phyloP scores from a whole-genome alignment of 2,329 filamentous ascomycete genomes.

The Neonectria sp. region DNA sequence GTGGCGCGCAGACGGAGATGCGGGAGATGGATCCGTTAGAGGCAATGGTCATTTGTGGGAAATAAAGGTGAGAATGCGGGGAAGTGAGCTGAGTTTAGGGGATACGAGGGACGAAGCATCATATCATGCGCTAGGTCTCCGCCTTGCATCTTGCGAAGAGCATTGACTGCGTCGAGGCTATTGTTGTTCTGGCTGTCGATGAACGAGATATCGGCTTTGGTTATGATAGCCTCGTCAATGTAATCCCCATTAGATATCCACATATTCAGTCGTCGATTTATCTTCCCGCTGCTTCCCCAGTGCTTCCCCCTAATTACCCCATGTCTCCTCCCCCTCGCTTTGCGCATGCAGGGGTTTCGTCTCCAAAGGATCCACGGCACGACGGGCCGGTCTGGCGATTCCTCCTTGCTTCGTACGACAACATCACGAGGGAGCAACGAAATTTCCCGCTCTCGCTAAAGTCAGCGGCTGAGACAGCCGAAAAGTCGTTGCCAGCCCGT shows the following conservation, averaged over 20 bases:
- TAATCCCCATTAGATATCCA: not conserved
- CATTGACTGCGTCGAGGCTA: not conserved
- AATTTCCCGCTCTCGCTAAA: conserved; percentile 24
- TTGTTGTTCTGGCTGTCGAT: not conserved
- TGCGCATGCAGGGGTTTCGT: conserved; percentile 19
- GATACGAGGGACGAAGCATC: not conserved
- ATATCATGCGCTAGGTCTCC: not conserved
- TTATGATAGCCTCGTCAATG: not conserved
- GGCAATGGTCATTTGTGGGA: conserved; percentile 37
- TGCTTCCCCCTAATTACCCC: not conserved
- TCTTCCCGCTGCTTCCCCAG: not conserved
- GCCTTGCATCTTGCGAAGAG: not conserved
- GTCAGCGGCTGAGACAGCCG: conserved; percentile 10
- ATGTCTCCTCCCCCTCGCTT: not conserved
- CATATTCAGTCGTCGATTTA: not conserved
- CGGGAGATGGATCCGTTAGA: conserved; percentile 33
- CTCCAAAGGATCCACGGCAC: conserved; percentile 33
- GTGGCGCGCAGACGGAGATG: conserved; percentile 26
- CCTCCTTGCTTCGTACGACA: conserved; percentile 9
- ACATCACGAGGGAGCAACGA: conserved; percentile 9
- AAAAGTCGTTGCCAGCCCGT: not conserved
- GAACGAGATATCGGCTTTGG: not conserved
- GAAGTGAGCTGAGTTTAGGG: conserved; percentile 26
- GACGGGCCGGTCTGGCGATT: conserved; percentile 32
- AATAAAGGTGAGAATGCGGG: conserved; percentile 36